phyloP scores from a whole-genome alignment of 225 moss, liverwort and hornwort species.

The Marchantia polymorpha region DNA sequence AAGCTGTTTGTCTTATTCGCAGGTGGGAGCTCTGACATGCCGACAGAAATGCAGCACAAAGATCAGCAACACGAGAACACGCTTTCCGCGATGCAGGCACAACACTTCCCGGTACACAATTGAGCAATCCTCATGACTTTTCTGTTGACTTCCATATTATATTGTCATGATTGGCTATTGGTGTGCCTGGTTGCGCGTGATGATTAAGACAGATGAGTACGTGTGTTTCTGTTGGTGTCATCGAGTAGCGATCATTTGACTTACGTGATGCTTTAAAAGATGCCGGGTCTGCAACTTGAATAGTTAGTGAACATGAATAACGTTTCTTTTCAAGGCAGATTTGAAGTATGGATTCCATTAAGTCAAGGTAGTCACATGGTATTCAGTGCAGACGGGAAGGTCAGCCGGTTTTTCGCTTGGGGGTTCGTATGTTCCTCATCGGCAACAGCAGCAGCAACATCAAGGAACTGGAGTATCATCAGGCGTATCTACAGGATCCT shows the following conservation, averaged over 20 bases:
- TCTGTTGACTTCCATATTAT: background rate
- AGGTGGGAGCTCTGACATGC: conserved; percentile 79
- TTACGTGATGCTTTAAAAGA: background rate
- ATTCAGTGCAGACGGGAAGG: conserved; percentile 94
- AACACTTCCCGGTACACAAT: conserved; percentile 80
- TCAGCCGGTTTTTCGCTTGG: conserved; percentile 87
- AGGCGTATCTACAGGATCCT: conserved; percentile 43
- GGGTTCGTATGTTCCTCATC: conserved; percentile 68
- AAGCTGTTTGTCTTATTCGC: conserved; percentile 27
- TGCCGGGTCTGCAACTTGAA: background rate
- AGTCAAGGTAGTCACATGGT: conserved; percentile 60
- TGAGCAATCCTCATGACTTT: conserved; percentile 24
- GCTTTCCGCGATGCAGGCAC: conserved; percentile 73
- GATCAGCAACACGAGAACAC: conserved; percentile 88
- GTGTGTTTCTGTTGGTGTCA: background rate
- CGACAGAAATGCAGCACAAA: conserved; percentile 82
- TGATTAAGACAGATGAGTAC: background rate
- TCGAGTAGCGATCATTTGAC: too few relatives aligned
- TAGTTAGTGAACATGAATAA: background rate
- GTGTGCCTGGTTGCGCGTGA: background rate
- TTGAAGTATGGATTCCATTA: conserved; percentile 32
- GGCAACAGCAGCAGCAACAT: conserved; percentile 78
- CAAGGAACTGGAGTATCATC: conserved; percentile 46
- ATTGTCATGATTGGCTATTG: background rate
- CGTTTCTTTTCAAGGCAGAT: background rate